phyloP scores from a whole-genome alignment of 2,329 filamentous ascomycete genomes.

The Calonectria pauciramosa region DNA sequence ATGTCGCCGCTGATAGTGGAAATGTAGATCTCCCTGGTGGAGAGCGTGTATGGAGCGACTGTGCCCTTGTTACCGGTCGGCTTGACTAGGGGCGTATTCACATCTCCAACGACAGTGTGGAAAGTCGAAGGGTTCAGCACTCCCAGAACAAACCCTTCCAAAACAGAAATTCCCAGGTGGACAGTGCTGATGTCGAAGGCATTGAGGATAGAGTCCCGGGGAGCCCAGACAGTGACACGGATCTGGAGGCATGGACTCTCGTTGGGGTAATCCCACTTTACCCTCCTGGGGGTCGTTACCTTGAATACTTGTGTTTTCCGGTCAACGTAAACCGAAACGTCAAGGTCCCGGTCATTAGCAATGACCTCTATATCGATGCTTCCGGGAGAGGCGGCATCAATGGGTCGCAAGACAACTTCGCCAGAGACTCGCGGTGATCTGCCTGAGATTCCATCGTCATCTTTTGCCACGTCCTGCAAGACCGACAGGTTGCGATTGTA shows the following conservation, averaged over 20 bases:
- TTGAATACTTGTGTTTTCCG: slow-evolving; percentile 53
- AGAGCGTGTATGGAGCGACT: slow-evolving; percentile 55
- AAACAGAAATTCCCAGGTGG: slow-evolving; percentile 57
- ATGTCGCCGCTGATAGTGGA: slow-evolving; percentile 60
- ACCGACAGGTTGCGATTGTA: slow-evolving; percentile 54
- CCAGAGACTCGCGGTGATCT: slow-evolving; percentile 58
- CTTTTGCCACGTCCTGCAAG: slow-evolving; percentile 52
- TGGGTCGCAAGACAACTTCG: slow-evolving; percentile 59
- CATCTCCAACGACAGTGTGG: slow-evolving; percentile 53
- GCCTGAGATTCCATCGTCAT: slow-evolving; percentile 33
- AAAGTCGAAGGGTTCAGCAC: slow-evolving; percentile 49
- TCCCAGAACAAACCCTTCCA: slow-evolving; percentile 56
- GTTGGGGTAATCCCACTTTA: slow-evolving; percentile 45
- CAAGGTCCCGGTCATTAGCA: slow-evolving; percentile 59
- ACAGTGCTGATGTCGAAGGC: slow-evolving; percentile 52
- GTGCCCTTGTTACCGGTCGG: slow-evolving; percentile 39
- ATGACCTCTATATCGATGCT: slow-evolving; percentile 59
- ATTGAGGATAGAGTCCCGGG: slow-evolving; percentile 55
- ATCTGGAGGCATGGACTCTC: slow-evolving; percentile 62
- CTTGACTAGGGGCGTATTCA: slow-evolving; percentile 52
- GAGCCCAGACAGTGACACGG: slow-evolving; percentile 62
- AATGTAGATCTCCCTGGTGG: slow-evolving; percentile 58
- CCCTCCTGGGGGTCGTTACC: slow-evolving; percentile 54
- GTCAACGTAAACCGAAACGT: slow-evolving; percentile 51
- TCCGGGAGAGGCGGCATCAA: slow-evolving; percentile 49